Conservation (phyloP, 257 asterid species). For the Verbascum thapsus region DNA sequence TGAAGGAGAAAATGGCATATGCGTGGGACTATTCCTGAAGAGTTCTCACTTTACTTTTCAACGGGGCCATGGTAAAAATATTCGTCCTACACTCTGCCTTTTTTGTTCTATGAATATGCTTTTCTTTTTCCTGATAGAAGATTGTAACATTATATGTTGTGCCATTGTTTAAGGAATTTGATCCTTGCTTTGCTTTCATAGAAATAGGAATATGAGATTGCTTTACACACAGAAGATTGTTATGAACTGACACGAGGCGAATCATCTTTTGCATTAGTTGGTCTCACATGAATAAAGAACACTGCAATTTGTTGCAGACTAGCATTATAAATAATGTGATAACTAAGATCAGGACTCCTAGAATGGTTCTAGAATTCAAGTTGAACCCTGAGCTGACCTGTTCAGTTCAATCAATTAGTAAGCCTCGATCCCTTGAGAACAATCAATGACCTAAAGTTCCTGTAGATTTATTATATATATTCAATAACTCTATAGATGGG, state of each 20-base stretch:
- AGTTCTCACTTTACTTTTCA: conserved; percentile 35
- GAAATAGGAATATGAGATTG: conserved; percentile 32
- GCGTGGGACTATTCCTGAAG: conserved; percentile 38
- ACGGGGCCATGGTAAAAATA: conserved; percentile 38
- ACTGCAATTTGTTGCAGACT: background rate
- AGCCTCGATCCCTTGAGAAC: background rate
- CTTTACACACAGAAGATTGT: conserved; percentile 12
- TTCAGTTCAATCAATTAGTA: background rate
- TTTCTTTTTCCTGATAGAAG: conserved; percentile 26
- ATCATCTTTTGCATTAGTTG: conserved; percentile 2
- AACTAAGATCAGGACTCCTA: conserved; percentile 5
- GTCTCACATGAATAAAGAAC: conserved; percentile 12
- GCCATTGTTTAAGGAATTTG: conserved; percentile 32
- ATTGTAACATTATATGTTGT: conserved; percentile 25
- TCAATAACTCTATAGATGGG: background rate
- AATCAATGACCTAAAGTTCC: background rate
- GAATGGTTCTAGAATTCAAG: background rate
- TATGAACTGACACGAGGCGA: background rate
- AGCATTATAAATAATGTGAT: background rate
- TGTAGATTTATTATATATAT: background rate
- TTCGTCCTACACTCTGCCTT: conserved; percentile 36
- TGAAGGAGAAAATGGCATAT: conserved; percentile 45
- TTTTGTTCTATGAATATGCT: conserved; percentile 49
- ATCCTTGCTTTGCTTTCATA: conserved; percentile 37
- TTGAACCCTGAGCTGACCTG: background rate